Base-by-base conservation (phyloP, 768 basidiomycete species). In the Leccinum disarticulatum region DNA sequence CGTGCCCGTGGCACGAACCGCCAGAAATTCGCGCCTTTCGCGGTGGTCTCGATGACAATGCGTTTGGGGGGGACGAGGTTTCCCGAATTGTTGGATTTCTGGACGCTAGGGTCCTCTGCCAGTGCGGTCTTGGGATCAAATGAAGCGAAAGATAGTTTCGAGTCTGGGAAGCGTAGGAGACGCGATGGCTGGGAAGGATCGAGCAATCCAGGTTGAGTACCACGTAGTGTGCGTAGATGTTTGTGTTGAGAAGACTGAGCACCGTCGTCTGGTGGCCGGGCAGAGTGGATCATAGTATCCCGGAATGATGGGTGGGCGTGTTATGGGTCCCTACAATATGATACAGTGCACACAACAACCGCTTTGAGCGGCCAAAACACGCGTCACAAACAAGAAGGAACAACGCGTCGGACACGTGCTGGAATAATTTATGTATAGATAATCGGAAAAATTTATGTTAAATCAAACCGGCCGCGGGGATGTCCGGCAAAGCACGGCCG, bases 1-100 rank as follows among this genome's bases (percentile, higher is more conserved):
- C 79, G 80, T 4, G 90, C 89, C 52, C 79, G 83, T 35, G 91
- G 91, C 17, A 93, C 88, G 72, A 88, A 92, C 48, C 91, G 80
- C 91, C 90, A 93, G 59, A 77, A 80, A 52, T 77, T 80, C 38
- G 79, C 76, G 15, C 83, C 83, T n/a, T 77, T 79, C 0, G 83
- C 77, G 4, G 79, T 75, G 8, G 79, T 84, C 74, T 93, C 91
- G 35, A 92, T 78, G 2, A 92, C 88, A 66, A 93, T 77, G 55
- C 91, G 88, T 70, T 86, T 88, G 1, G 87, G 83, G 6, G 83
- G 77, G 52, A 78, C 78, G 1, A 78, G 74, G 41, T 80, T 79
- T n/a, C 80, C 78, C 38, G 79, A 75, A 11, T 79, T 67, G 27
- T 77, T 80, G 52, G 80, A 75, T 52, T 75, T 81, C 33, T 70